Percentiles rank a stretch among this genome's conserved stretches.
phyloP scores from a whole-genome alignment of 2,329 filamentous ascomycete genomes.

The Aspergillus sp. region DNA sequence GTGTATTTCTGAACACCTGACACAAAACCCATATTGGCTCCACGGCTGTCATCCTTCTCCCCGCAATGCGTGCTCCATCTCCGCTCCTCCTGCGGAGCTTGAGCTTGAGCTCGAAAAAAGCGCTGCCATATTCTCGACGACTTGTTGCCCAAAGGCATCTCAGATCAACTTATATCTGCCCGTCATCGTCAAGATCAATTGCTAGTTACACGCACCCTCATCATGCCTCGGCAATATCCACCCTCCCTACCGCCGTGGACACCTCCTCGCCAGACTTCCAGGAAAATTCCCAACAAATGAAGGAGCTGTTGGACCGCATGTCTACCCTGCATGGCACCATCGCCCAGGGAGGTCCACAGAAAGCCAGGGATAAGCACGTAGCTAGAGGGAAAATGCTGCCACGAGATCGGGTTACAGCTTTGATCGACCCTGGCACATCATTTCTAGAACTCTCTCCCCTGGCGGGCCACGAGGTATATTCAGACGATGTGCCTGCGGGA shows the following conservation, averaged over 20 bases:
- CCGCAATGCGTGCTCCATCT: constrained; percentile 35
- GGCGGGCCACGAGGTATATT: constrained; percentile 82
- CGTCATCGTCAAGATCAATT: constrained; percentile 39
- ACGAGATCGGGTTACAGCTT: constrained; percentile 76
- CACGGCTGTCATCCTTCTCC: constrained; percentile 8
- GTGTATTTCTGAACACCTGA: not conserved
- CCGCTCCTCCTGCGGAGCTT: constrained; percentile 35
- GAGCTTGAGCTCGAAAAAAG: constrained; percentile 20
- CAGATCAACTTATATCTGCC: constrained; percentile 1
- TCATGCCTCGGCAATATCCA: constrained; percentile 77
- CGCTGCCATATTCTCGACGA: constrained; percentile 16
- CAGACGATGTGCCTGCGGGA: constrained; percentile 80
- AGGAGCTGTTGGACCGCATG: constrained; percentile 64
- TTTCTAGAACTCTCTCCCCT: constrained; percentile 94
- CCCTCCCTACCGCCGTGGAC: constrained; percentile 72
- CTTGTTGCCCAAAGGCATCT: constrained; percentile 10
- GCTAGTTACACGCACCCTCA: constrained; percentile 76
- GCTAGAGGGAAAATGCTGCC: constrained; percentile 91
- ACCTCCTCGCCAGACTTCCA: constrained; percentile 70
- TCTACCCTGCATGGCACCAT: constrained; percentile 66
- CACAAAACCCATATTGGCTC: not conserved
- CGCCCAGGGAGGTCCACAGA: constrained; percentile 71
- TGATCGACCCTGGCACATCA: constrained; percentile 83
- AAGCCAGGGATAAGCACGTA: constrained; percentile 82
- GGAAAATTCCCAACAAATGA: constrained; percentile 77